These are phyloP conservation scores for Eimeria sp. DNA, from an alignment of 169 alveolate species.

Conservation along the genomic window DNA sequence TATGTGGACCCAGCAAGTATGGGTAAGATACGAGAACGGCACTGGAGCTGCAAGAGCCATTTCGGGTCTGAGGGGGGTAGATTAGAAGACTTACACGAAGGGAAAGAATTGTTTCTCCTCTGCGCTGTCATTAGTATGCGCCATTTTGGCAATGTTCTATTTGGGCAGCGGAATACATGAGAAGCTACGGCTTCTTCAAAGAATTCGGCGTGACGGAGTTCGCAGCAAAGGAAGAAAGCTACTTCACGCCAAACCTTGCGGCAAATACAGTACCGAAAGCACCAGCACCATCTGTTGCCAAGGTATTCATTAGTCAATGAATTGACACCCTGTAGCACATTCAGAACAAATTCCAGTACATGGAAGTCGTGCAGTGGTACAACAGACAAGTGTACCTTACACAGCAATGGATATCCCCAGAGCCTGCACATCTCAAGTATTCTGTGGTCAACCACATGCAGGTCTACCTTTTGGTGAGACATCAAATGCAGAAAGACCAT, in stretches of 20 bases:
- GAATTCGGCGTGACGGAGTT: conserved; percentile 6
- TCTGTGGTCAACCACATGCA: background rate
- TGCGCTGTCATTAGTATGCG: background rate
- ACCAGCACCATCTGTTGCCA: conserved; percentile 51
- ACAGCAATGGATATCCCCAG: background rate
- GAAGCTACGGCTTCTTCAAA: background rate
- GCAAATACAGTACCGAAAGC: conserved; percentile 14
- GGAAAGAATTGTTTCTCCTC: background rate
- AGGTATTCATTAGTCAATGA: background rate
- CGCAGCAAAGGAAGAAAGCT: conserved; percentile 4
- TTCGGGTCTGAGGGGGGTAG: background rate
- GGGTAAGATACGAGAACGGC: conserved; percentile 14
- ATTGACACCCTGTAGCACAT: background rate
- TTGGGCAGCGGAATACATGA: conserved; percentile 15
- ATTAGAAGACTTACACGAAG: background rate
- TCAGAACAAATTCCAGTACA: background rate
- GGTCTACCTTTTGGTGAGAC: conserved; percentile 43
- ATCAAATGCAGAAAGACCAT: conserved; percentile 49
- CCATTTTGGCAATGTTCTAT: background rate
- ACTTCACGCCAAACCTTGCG: conserved; percentile 42
- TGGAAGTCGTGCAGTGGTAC: background rate
- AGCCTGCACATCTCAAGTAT: background rate
- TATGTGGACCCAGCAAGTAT: conserved; percentile 41
- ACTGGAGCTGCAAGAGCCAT: background rate
- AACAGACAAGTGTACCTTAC: background rate